Conservation (phyloP, 2,329 filamentous ascomycete genomes). For the Aphanoascus verrucosus region DNA sequence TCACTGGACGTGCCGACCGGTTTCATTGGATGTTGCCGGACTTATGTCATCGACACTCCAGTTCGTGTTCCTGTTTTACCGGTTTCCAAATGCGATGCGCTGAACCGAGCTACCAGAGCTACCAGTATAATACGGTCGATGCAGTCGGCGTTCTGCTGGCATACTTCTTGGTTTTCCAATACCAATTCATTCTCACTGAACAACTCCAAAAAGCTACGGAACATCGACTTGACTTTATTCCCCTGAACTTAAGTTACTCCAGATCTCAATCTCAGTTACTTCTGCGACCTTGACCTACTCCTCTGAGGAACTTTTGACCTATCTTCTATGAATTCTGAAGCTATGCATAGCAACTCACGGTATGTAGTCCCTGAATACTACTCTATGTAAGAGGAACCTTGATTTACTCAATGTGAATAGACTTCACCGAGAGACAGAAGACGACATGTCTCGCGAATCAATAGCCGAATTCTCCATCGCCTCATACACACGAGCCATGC, state of each 20-base stretch:
- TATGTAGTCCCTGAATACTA: too few relatives aligned
- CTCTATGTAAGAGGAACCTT: too few relatives aligned
- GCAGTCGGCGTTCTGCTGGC: neutral
- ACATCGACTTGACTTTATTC: too few relatives aligned
- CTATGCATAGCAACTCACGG: neutral
- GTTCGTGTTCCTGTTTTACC: neutral
- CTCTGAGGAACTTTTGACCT: neutral
- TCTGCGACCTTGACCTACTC: neutral
- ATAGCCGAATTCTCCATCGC: neutral
- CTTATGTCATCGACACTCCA: slow-evolving; percentile 6
- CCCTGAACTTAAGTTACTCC: neutral
- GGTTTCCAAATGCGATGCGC: neutral
- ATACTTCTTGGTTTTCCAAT: too few relatives aligned
- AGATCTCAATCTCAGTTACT: too few relatives aligned
- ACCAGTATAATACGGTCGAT: neutral
- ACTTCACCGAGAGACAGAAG: neutral
- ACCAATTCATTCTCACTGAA: too few relatives aligned
- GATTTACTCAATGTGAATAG: slow-evolving; percentile 3
- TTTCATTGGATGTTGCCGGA: neutral
- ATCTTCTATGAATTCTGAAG: neutral
- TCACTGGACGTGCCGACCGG: neutral
- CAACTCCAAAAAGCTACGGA: too few relatives aligned
- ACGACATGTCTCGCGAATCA: neutral
- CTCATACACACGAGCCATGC: slow-evolving; percentile 15
- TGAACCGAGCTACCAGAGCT: too few relatives aligned